Conservation (phyloP, 2,329 filamentous ascomycete species). For the Paradendryphiella salina region DNA sequence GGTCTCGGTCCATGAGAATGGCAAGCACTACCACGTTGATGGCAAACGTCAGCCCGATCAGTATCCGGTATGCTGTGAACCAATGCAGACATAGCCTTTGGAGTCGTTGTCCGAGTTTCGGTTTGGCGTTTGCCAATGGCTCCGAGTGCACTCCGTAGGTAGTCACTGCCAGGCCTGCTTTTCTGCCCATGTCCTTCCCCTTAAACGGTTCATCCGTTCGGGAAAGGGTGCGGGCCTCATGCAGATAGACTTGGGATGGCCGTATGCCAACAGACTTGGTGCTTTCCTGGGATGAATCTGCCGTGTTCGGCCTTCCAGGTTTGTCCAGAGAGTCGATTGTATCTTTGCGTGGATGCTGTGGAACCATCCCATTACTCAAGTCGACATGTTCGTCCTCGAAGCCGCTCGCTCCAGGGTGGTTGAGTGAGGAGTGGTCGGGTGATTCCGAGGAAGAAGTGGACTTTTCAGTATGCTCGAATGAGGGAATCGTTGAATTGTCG, state of each 20-base stretch:
- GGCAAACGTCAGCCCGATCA: slow-evolving; percentile 13
- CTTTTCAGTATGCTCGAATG: neutral
- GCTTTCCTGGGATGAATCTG: neutral
- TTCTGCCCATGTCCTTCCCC: neutral
- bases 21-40: slow-evolving; percentile 13
- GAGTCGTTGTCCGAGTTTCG: neutral
- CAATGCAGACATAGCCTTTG: slow-evolving; percentile 16
- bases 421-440: neutral
- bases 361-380: neutral
- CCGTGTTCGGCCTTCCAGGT: neutral
- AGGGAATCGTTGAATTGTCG: neutral
- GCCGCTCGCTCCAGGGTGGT: neutral
- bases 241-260: too few species aligned
- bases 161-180: neutral
- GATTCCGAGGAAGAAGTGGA: neutral
- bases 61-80: slow-evolving; percentile 24
- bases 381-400: neutral
- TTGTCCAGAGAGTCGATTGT: neutral
- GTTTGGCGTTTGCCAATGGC: neutral
- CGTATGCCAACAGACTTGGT: neutral
- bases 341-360: neutral
- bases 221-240: too few species aligned
- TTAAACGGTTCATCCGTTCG: neutral
- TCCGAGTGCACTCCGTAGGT: neutral
- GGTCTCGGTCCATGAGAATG: neutral